Base-by-base conservation (phyloP, 2,329 filamentous ascomycete genomes). In the Aspergillus tanneri region DNA sequence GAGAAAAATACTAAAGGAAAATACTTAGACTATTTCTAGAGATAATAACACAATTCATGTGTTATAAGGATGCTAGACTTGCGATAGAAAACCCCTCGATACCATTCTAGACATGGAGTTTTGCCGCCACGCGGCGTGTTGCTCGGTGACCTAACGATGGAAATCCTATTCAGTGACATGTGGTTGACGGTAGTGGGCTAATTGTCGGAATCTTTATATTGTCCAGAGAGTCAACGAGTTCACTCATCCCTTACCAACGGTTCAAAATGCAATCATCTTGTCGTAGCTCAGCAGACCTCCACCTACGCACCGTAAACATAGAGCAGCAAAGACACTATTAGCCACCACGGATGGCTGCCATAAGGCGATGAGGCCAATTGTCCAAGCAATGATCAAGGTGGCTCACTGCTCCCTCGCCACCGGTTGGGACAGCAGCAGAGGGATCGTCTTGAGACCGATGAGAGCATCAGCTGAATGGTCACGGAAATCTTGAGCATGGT, bases 41-140 rank as follows among this genome's bases (percentile, higher is more conserved):
- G 39, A 14, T 28, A 42, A 42, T 12, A 42, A 14, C 16, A 25
- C 24, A 25, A 42, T 23, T 22, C 28, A 27, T 16, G 28, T 42
- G 24, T n/a, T 24, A 19, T 14, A 23, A 19, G 30, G 39, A 21
- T 28, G 39, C 39, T 25, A 42, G 23, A 28, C 38, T 41, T 28
- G 28, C 38, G 38, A 41, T 41, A 5, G 38, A 30, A 41, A 41
- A 41, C 12, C 38, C 38, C 38, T 41, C 38, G 23, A 41, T 41
- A n/a, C 38, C 24, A 41, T 41, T 41, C 38, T 41, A 28, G 23
- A 24, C 38, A 21, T 41, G 38, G 11, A 41, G 24, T 24, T 41
- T 41, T 23, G 38, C 38, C 24, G 38, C 38, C 24, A 11, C 11
- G 38, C 38, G 38, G 38, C 24, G 21, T 41, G 38, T 28, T 41